These are phyloP conservation scores for Drosera spatulata DNA, from an alignment of 179 eudicot species.

Conservation along the genomic window DNA sequence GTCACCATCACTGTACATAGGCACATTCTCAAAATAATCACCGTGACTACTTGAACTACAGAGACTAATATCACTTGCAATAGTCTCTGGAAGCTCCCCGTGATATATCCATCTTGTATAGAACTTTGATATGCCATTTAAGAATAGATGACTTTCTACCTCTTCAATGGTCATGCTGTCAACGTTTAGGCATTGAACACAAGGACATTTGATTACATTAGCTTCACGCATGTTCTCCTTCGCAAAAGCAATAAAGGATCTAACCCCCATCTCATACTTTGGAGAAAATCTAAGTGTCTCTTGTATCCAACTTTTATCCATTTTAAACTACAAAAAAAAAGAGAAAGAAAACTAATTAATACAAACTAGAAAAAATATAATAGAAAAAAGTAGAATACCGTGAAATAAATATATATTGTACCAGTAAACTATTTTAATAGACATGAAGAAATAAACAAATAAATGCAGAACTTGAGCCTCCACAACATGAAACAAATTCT, in stretches of 20 bases:
- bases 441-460: no score
- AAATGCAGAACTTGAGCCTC: no score
- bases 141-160: background rate
- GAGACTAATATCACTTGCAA: no score
- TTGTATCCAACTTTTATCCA: conserved; percentile 1
- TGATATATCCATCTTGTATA: background rate
- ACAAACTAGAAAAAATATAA: no score
- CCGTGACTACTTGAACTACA: no score
- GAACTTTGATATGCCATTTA: background rate
- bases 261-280: background rate
- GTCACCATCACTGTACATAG: background rate
- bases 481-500: no score
- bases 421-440: no score
- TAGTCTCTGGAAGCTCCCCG: background rate
- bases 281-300: background rate
- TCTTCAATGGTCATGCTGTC: background rate
- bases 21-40: no score
- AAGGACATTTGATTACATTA: background rate
- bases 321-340: background rate
- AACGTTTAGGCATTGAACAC: background rate
- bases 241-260: background rate
- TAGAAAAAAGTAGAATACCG: no score
- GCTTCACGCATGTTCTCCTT: background rate
- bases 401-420: no score
- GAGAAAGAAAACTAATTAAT: no score